Base-by-base conservation (phyloP, 2,329 filamentous ascomycete genomes). In the Penicillium frequentans region DNA sequence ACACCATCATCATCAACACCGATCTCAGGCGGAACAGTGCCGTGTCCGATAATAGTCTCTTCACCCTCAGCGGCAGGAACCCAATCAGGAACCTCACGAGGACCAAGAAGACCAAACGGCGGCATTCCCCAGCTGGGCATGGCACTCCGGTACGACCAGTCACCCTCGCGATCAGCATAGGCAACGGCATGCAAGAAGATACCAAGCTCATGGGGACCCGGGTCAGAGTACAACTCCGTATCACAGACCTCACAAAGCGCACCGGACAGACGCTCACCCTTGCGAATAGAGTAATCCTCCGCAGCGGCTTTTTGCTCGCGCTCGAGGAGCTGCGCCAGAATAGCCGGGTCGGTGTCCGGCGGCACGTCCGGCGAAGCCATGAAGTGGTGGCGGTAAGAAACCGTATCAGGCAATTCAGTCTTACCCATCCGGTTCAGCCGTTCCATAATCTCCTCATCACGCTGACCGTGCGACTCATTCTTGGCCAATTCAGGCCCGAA, bases 261-360 rank as follows among this genome's bases (percentile, higher is more conserved):
- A 13, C 95, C 95, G 1, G 93, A 96, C 83, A 98, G 89, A 73
- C 91, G 93, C 80, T 99, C 95, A 1, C 93, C 93, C 67, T 93
- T 93, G 67, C 88, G 86, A 76, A 93, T 91, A 70, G 96, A 86
- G 73, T 98, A 98, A 54, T 89, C 83, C 64, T 93, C 89, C 37
- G 97, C 88, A 86, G 97, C 93, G 66, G 95, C 91, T 70, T 97
- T 91, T 59, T 80, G 77, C 50, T 77, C 76, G 21, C 72, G 74
- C 21, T 75, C 64, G 64, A 78, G 74, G 44, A 78, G 74, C 48
- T 73, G 65, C 37, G 75, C 73, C n/a, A 77, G 65, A 27, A 76
- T 63, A 21, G 68, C 65, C 1, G 71, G 65, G 49, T 77, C 69
- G 5, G 73, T 74, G 37, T 70, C 72, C 10, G 68, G 73, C 23